Evolutionary conservation across 108 stramenopile genomes (phyloP).

Genomic region (Pseudonitzschia delicatissima): DNA sequence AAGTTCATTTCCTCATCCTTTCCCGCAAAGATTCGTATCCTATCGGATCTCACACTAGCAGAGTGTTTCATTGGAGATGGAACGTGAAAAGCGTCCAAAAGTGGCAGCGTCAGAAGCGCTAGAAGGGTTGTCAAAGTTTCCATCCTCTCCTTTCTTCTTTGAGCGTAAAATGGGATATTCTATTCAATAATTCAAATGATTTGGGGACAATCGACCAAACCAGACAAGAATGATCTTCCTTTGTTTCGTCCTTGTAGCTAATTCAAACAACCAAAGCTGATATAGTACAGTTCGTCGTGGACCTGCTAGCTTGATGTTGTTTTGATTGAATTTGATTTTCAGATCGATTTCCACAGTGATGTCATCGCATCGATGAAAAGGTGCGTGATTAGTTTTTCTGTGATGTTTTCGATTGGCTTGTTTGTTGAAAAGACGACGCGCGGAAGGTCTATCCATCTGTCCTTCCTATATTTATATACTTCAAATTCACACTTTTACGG

Average conservation of each 20-base stretch:
- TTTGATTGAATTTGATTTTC: too few species aligned
- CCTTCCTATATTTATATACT: conserved; percentile 5
- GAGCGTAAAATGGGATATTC: too few species aligned
- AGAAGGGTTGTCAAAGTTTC: background rate
- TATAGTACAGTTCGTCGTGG: too few species aligned
- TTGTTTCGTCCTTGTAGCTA: too few species aligned
- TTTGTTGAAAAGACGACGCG: background rate
- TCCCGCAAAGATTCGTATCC: background rate
- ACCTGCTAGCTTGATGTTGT: too few species aligned
- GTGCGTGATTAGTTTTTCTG: background rate
- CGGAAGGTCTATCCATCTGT: conserved; percentile 6
- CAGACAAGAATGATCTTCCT: too few species aligned
- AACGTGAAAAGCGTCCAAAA: background rate
- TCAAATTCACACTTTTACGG: background rate
- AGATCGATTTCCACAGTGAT: too few species aligned
- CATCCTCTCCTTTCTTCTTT: background rate
- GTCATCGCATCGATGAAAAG: background rate
- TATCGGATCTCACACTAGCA: background rate
- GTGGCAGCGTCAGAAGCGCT: background rate
- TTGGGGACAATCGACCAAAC: too few species aligned
- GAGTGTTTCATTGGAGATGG: background rate
- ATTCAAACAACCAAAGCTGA: too few species aligned
- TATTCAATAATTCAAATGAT: too few species aligned
- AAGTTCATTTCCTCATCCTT: conserved; percentile 14
- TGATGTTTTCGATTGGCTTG: background rate